Conservation (phyloP, 2,329 filamentous ascomycete genomes). For the Pseudogymnoascus sp. region DNA sequence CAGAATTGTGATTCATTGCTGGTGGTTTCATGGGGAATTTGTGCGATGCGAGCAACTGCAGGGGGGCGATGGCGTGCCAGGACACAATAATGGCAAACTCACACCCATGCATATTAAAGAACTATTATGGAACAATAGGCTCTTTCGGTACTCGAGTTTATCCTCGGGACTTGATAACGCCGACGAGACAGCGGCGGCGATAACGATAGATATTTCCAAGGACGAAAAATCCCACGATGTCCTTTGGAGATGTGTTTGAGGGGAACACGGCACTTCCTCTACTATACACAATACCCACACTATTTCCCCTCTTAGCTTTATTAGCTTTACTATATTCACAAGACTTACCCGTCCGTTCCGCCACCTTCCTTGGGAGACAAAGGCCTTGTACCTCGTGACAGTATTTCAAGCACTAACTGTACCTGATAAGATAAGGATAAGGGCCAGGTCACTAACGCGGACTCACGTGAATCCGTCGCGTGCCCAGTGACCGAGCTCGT, state of each 20-base stretch:
- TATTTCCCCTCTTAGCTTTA: conserved; percentile 1
- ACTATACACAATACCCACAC: neutral
- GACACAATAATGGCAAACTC: conserved; percentile 1
- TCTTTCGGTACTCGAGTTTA: neutral
- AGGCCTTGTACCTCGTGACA: neutral
- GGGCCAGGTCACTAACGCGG: neutral
- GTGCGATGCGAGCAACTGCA: neutral
- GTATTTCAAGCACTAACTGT: neutral
- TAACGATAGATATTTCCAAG: neutral
- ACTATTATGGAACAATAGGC: neutral
- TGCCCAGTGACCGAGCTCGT: neutral
- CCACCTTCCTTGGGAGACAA: neutral
- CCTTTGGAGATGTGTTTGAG: neutral
- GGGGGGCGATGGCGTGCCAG: neutral
- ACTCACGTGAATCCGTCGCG: conserved; percentile 3
- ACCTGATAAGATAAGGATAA: conserved; percentile 5
- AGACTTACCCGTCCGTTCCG: neutral
- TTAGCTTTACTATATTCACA: neutral
- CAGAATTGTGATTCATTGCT: neutral
- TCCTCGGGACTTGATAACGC: neutral
- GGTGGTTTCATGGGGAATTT: neutral
- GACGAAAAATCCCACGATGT: neutral
- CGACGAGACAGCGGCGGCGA: neutral
- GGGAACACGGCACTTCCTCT: neutral
- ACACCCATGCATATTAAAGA: conserved; percentile 7